phyloP scores from a whole-genome alignment of 2,329 filamentous ascomycete species.

The Penicillium sp. region DNA sequence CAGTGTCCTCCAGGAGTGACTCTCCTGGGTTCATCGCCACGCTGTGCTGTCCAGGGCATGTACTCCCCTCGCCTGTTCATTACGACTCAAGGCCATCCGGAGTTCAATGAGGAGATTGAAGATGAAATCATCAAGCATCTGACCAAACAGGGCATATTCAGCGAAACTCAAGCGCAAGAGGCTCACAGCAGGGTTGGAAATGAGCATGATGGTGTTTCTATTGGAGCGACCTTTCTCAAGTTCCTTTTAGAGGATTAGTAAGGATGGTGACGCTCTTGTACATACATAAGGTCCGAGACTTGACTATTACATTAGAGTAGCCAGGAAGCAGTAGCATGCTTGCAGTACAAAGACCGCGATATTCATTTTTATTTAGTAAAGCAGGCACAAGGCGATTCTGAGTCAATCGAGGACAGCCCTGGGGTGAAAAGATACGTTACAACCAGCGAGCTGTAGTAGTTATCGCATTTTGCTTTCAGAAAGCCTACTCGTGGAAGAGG shows the following conservation, averaged over 20 bases:
- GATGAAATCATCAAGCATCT: conserved; percentile 70
- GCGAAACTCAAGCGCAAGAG: conserved; percentile 71
- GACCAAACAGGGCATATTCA: conserved; percentile 70
- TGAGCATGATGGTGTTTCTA: conserved; percentile 78
- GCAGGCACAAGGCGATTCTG: no score
- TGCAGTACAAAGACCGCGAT: no score
- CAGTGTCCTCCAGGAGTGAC: conserved; percentile 67
- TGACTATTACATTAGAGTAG: no score
- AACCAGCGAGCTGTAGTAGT: neutral
- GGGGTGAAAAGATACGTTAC: neutral
- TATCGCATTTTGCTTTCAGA: no score
- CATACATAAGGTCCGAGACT: no score
- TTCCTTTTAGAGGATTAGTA: conserved; percentile 68
- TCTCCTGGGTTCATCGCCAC: conserved; percentile 67
- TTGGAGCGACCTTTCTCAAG: conserved; percentile 75
- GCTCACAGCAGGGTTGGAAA: conserved; percentile 69
- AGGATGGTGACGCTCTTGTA: no score
- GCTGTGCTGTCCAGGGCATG: conserved; percentile 81
- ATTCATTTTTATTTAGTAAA: no score
- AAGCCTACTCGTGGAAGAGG: neutral
- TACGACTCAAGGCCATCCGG: conserved; percentile 84
- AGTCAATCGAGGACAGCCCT: no score
- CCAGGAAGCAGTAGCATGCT: no score
- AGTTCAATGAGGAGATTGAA: conserved; percentile 77
- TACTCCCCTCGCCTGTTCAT: conserved; percentile 71